Base-by-base conservation (phyloP, 495 filamentous ascomycete species). In the Penicillium goetzii region DNA sequence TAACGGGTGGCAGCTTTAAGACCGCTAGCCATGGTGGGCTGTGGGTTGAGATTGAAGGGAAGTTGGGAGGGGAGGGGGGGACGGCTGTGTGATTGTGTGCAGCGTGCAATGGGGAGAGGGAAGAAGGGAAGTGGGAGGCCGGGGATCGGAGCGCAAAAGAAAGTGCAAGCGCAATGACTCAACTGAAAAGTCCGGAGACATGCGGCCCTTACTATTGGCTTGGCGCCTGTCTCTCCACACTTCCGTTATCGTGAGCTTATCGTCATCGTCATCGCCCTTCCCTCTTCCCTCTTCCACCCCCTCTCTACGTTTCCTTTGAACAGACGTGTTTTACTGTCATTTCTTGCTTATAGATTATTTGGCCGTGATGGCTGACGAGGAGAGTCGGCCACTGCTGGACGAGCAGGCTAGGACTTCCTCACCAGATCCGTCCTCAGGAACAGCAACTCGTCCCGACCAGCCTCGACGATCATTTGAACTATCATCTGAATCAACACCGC, bases 1-100 rank as follows among this genome's bases (percentile, higher is more conserved):
- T 71, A 68, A 85, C 72, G 89, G 86, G 58, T 77, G 77, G 51
- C 82, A 87, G 68, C 81, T 87, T 73, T 89, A 47, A 77, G 63
- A 69, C 70, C 61, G 63, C 72, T 77, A 69, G 66, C 66, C 74
- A 78, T 75, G 67, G 58, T 78, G 56, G 61, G 56, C 58, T 62
- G 45, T 28, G 55, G 36, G 57, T 49, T 33, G n/a, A 41, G 41
- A 36, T 32, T 6, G 41, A 32, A 60, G 43, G 50, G 56, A 51
- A 56, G 43, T 60, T 49, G 34, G 55, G 52, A 23, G 33, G 33
- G 32, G 25, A 55, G 56, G 25, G 25, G n/a, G 32, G 59, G 19
- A n/a, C n/a, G 28, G 17, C 21, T 40, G 45, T 43, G 51, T 55
- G 30, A 7, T 41, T 23, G 51, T 57, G 61, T 52, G 51, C 36